Conservation (phyloP, 345 rosid species). For the Salix exigua region DNA sequence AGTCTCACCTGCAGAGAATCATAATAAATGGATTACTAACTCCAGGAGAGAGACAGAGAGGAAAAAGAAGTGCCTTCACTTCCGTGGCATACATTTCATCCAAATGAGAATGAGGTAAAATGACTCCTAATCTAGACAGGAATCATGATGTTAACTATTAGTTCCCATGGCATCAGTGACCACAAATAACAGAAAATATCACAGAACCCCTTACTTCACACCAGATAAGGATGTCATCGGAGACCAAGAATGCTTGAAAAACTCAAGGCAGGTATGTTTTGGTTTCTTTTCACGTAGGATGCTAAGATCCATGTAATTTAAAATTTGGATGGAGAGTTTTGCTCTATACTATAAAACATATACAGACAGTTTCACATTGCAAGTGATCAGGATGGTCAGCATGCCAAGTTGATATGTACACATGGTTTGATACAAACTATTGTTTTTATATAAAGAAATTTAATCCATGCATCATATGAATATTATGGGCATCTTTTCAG, state of each 20-base stretch:
- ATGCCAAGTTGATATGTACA: background rate
- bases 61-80: background rate
- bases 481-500: background rate
- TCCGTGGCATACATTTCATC: background rate
- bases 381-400: background rate
- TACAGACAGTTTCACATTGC: background rate
- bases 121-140: background rate
- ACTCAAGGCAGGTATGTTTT: background rate
- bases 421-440: background rate
- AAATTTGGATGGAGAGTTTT: background rate
- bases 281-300: background rate
- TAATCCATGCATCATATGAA: background rate
- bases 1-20: slow-evolving; percentile 46
- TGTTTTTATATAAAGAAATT: background rate
- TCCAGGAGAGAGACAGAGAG: background rate
- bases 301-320: background rate
- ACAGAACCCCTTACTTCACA: background rate
- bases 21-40: background rate
- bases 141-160: background rate
- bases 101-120: background rate
- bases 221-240: background rate
- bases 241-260: background rate
- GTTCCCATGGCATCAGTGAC: background rate
- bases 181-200: background rate
- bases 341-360: background rate